Evolutionary conservation across 1,284 basidiomycete species (phyloP), one percentile per base, ranked within the genome.

Genomic region (Neotropicomus parvogracilis): DNA sequence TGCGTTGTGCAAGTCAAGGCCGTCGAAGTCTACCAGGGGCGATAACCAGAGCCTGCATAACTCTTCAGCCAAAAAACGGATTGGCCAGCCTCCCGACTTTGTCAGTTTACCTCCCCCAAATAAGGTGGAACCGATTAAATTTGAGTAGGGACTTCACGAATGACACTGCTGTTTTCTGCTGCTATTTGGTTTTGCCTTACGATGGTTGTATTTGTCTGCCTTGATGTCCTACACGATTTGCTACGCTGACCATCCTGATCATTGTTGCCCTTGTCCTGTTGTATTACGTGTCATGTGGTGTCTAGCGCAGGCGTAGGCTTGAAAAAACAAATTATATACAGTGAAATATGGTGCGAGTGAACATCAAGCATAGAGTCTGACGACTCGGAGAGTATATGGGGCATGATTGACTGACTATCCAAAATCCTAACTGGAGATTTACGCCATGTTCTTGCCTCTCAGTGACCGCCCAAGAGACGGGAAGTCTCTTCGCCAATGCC

Each of bases 1-100:
- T 10, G 69, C 65, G 21, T 69, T 85, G 56, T 73, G 75, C 54
- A 85, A 79, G 62, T 28, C 50, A 31, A 41, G 40, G 20, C 32
- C 50, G 20, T 32, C 54, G 3, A 67, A 47, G 34, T 16, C 50
- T 3, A 44, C 28, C 39, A 56, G 24, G 39, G 38, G 24, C 20
- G 53, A 59, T 11, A 41, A 19, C 12, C 54, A 58, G 6, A 63
- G 50, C 37, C 48, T 54, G 3, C 54, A 59, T 31, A 43, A 28
- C 37, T 19, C 65, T 34, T 54, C 63, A 1, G 48, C 43, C 13
- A 69, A 55, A 36, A 66, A 54, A 36, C 48, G 64, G 31, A 28
- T 29, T 29, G 41, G 35, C 14, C 41, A 50, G 9, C 52, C 59
- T 31, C 27, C 56, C 32, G 54, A 51, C 17, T 53, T 64, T 6